Base-by-base conservation (phyloP, 2,329 filamentous ascomycete species). In the Pseudogymnoascus sp. region DNA sequence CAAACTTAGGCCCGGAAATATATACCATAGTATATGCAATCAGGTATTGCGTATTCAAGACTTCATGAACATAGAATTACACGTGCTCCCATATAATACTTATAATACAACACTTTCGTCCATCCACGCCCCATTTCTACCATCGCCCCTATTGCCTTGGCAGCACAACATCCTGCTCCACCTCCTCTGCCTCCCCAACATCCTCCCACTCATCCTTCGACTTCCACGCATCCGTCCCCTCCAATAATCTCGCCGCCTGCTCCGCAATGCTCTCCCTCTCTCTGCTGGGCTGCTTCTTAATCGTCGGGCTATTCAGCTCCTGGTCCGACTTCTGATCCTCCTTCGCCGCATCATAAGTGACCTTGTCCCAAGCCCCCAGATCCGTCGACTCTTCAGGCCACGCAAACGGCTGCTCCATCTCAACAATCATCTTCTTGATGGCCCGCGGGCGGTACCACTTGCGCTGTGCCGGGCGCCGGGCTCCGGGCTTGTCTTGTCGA, bases 341-440 rank as follows among this genome's bases (percentile, higher is more conserved):
- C 64, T 81, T 75, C 28, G 82, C 77, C 69, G 79, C 78, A 71
- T 81, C 78, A 74, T 78, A 84, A 62, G 84, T 76, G n/a, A 80
- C 75, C 67, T 85, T 79, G 74, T 86, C 86, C 87, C 88, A 84
- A 73, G 79, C 76, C 63, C 80, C 74, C 66, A 84, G 78, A 73
- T 88, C 82, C 67, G 80, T 75, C 4, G 91, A 89, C 68, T 79
- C 75, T 67, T 85, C 82, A 0, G 94, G 94, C 89, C 91, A 97
- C 63, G 90, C 85, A 78, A 99, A 99, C 4, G 92, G 91, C 78
- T 87, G 79, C 66, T 82, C 84, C 78, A 99, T 84, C 80, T 97
- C 90, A 50, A 95, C 91, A 44, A 89, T 96, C 94, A 99, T 99
- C 75, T 87, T 89, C 83, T 99, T 99, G 71, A 87, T 82, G 60